Evolutionary conservation across 2,329 filamentous ascomycete genomes (phyloP), one percentile per base, ranked within the genome.

Genomic region (Penicillium sumatraense): DNA sequence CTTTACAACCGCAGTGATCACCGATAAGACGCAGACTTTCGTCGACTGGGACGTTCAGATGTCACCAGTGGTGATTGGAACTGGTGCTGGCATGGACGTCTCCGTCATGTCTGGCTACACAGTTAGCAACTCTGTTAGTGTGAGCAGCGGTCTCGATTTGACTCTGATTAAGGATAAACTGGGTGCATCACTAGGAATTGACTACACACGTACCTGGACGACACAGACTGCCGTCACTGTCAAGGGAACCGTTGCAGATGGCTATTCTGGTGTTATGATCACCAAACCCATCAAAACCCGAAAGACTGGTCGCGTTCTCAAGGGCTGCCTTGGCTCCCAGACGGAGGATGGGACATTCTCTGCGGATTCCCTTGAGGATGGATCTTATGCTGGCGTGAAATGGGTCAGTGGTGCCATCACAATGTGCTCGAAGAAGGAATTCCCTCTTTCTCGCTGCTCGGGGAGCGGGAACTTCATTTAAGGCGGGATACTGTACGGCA

Each of bases 31-130:
- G 11, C 49, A 52, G 20, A 52, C 41, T 3, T 52, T 52, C 16
- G 49, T 52, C 7, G 49, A 52, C 41, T 52, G 49, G 49, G 49
- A 52, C 24, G 49, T 52, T 21, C 49, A 52, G 31, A 52, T 52
- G 49, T 52, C 49, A 4, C 49, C 49, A 21, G 49, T 52, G 21
- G 49, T 52, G 16, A 52, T 52, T 21, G 49, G 49, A 23, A 46
- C 21, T 21, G 49, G 49, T 14, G 29, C 18, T 10, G 49, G 49
- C 11, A 46, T 52, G 29, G 49, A 52, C 24, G 49, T 52, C 9
- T 52, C 49, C 10, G 49, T 52, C 31, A 52, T 33, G 21, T 52
- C 49, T 7, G 49, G 49, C 10, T 52, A 52, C 21, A 46, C 20
- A 7, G 49, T 52, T 5, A 36, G 31, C 29, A 52, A 52, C 24